Percentiles rank a stretch among this genome's conserved stretches.
Evolutionary conservation across 164 flowering plant species (phyloP).

Genomic region (Macadamia integrifolia): DNA sequence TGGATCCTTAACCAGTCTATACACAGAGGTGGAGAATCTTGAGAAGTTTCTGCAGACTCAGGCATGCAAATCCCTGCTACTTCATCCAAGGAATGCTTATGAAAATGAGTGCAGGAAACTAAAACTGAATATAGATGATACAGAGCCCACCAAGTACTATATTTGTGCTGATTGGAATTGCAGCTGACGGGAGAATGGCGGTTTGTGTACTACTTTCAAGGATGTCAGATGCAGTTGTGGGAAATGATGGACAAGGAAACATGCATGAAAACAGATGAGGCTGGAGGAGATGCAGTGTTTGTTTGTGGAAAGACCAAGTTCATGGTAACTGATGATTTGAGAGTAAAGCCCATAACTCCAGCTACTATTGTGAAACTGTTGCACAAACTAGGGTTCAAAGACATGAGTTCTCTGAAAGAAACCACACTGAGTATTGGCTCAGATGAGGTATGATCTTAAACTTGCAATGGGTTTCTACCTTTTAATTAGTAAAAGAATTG

Average conservation of each 20-base stretch:
- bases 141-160: neutral
- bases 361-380: too few relatives aligned
- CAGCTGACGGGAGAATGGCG: neutral
- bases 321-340: slow-evolving; percentile 14
- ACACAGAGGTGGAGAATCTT: slow-evolving; percentile 7
- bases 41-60: neutral
- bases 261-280: too few relatives aligned
- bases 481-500: too few relatives aligned
- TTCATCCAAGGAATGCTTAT: too few relatives aligned
- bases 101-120: too few relatives aligned
- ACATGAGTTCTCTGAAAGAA: slow-evolving; percentile 2
- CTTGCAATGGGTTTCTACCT: too few relatives aligned
- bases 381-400: neutral
- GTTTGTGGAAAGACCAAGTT: slow-evolving; percentile 2
- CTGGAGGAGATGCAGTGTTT: slow-evolving; percentile 1
- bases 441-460: neutral
- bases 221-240: too few relatives aligned
- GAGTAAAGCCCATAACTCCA: neutral
- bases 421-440: neutral
- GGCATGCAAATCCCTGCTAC: too few relatives aligned
- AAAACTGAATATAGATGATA: neutral
- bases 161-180: neutral
- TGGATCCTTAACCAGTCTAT: neutral
- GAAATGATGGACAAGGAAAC: too few relatives aligned
- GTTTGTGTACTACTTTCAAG: too few relatives aligned